phyloP scores from a whole-genome alignment of 176 grass and related monocot genomes.

The Saccharum officinarum region DNA sequence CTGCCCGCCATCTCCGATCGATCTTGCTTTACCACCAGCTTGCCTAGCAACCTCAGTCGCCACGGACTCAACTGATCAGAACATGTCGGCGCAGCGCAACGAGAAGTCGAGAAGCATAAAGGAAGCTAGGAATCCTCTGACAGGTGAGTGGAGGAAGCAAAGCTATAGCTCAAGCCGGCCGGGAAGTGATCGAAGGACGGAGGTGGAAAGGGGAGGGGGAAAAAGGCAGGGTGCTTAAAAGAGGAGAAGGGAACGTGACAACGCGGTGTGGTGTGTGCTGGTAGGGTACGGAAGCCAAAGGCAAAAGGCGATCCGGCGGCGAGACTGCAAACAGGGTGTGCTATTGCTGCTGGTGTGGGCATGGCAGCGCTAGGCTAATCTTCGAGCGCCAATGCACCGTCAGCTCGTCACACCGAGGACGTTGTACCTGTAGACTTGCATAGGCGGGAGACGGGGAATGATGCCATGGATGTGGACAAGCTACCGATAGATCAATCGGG shows the following conservation, averaged over 20 bases:
- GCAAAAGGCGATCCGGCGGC: conserved; percentile 35
- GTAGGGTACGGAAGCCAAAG: conserved; percentile 27
- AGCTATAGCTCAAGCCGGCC: neutral
- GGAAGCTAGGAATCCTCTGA: conserved; percentile 20
- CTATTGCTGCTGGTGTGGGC: neutral
- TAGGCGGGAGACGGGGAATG: neutral
- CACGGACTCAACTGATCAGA: conserved; percentile 10
- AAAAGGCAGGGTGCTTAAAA: conserved; percentile 32
- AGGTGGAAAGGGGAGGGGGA: conserved; percentile 33
- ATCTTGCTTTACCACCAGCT: neutral
- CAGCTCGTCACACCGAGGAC: neutral
- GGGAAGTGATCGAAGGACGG: conserved; percentile 1
- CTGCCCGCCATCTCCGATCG: conserved; percentile 27
- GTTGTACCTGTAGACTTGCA: neutral
- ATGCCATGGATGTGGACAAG: neutral
- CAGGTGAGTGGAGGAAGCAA: conserved; percentile 26
- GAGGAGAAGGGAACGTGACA: conserved; percentile 30
- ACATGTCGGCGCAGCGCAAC: neutral
- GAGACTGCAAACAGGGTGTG: neutral
- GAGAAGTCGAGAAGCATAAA: neutral
- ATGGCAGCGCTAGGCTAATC: neutral
- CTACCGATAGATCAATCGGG: neutral
- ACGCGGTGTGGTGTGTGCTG: conserved; percentile 28
- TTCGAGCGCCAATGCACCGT: neutral
- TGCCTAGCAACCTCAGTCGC: neutral